Base-by-base conservation (phyloP, 176 grass and related monocot genomes). In the Musa beccarii region DNA sequence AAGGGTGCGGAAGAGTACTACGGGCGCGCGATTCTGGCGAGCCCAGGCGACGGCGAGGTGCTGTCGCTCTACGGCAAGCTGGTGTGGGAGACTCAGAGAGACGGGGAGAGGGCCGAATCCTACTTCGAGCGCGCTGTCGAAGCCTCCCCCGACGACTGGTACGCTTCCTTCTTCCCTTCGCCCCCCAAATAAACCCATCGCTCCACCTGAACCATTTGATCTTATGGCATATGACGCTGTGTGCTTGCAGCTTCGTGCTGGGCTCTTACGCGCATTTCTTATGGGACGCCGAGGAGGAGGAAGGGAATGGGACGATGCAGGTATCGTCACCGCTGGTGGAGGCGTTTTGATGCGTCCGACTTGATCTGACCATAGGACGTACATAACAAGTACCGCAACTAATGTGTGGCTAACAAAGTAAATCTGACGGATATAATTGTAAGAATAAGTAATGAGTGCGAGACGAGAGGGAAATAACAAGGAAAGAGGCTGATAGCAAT, bases 131-230 rank as follows among this genome's bases (percentile, higher is more conserved):
- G 87, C 73, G 92, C 92, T 55, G 76, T 89, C 15, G 68, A 88
- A 73, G 89, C 93, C 69, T 89, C 87, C 10, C 92, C 92, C 10
- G 26, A 92, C 5, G 85, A 96, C 89, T 92, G 89, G 92, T 96
- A 84, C 49, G 49, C n/a, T 2, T 28, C 1, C 43, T 24, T 43
- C 25, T 12, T n/a, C 14, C 22, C 13, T 12, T 43, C 15, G 52
- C 14, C 17, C 64, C 64, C 67, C 23, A 2, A 6, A 51, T 10
- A 49, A 43, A 29, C 20, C 12, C 21, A 22, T 51, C 28, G 53
- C 12, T 5, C 10, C 21, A 57, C 55, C 55, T 57, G 10, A 57
- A 57, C 55, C 14, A 14, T 61, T 20, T 61, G 57, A 61, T 61
- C 57, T 61, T 10, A 69, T 55, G 23, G 10, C 17, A 25, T 28